Base-by-base conservation (phyloP, 2,329 filamentous ascomycete species). In the Xylaria digitata region DNA sequence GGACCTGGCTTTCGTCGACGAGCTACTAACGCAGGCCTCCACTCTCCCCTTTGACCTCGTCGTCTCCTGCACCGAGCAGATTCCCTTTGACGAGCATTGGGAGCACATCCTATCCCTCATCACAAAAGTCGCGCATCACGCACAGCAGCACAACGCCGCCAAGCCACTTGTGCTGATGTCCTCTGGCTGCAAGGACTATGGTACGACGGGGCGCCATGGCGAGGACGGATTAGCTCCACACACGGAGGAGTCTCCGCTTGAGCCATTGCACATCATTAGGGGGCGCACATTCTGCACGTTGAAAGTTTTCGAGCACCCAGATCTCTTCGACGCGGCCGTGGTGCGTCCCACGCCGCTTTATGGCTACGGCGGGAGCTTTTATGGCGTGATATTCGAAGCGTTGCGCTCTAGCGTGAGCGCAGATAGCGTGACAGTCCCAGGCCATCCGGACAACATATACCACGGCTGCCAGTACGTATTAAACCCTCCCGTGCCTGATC, bases 161-260 rank as follows among this genome's bases (percentile, higher is more conserved):
- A 74, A 75, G 19, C 80, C 83, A 0, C 72, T 85, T 0, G 79
- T 85, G 4, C 77, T 85, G 2, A 81, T 81, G 72, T 82, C 79
- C 9, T 83, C 81, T 2, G 83, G 84, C 0, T 85, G 83, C 73
- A 85, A 85, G 65, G 83, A 85, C 72, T 85, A 85, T 66, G 83
- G 83, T 46, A 70, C 53, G 53, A 80, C 69, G 1, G 61, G 57
- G 5, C 62, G 77, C 0, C 77, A 82, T 55, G 79, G 78, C 1
- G 74, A 77, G 0, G 68, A 76, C 0, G 73, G 65, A 0, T 75
- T 85, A 3, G 67, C 70, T 7, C 79, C 82, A 8, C 83, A 85
- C 52, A 80, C 78, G 0, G 83, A 85, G 69, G 70, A 76, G 0
- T 81, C 80, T 0, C 80, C 81, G 0, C 56, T 84, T 13, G 75